phyloP scores from a whole-genome alignment of 2,329 filamentous ascomycete genomes.

The Cordyceps farinosa region DNA sequence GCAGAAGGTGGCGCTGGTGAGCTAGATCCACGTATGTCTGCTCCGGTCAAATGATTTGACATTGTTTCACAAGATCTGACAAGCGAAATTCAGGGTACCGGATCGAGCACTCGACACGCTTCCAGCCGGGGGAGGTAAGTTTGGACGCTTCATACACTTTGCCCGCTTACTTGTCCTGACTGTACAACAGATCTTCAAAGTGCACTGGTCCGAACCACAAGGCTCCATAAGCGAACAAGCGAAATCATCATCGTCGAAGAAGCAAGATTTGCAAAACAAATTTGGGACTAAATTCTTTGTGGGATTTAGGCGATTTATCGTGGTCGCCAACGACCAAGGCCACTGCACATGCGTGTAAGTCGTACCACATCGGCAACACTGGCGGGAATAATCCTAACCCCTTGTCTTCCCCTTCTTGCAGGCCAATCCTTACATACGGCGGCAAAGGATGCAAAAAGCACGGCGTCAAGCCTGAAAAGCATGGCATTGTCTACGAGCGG shows the following conservation, averaged over 20 bases:
- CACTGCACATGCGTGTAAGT: constrained; percentile 56
- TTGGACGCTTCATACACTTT: neutral
- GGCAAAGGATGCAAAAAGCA: constrained; percentile 48
- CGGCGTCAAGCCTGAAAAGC: constrained; percentile 50
- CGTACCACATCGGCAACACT: neutral
- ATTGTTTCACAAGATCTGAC: neutral
- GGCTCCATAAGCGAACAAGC: constrained; percentile 34
- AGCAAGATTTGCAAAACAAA: constrained; percentile 32
- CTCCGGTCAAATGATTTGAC: neutral
- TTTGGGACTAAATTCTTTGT: constrained; percentile 42
- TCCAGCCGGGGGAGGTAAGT: constrained; percentile 41
- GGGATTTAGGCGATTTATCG: constrained; percentile 53
- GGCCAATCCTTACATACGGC: constrained; percentile 55
- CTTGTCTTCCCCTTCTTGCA: constrained; percentile 26
- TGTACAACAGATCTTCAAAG: constrained; percentile 48
- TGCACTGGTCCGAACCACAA: constrained; percentile 51
- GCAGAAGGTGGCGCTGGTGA: constrained; percentile 21
- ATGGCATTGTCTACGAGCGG: constrained; percentile 49
- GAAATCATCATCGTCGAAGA: constrained; percentile 31
- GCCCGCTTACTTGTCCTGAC: neutral
- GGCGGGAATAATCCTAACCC: neutral
- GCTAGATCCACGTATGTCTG: constrained; percentile 37
- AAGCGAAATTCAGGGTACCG: constrained; percentile 33
- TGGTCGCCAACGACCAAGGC: constrained; percentile 49
- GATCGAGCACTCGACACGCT: constrained; percentile 37